Evolutionary conservation across 768 basidiomycete genomes (phyloP), one percentile per base, ranked within the genome.

Genomic region (Tremella yokohamensis): DNA sequence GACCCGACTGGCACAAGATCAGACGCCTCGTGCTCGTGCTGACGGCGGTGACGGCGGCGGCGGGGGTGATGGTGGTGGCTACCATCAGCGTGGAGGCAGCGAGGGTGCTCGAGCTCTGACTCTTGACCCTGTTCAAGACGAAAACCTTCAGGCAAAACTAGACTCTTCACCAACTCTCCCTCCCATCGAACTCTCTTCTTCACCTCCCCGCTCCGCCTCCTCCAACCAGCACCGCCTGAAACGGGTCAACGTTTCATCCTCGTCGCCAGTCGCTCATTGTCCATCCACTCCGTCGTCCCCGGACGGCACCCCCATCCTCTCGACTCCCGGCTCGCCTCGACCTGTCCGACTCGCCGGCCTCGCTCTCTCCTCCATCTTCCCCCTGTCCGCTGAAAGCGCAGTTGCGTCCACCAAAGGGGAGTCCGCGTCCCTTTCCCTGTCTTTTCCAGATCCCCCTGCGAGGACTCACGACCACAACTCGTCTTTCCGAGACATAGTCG

Each of bases 161-260:
- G 42, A 45, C 42, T 24, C 16, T 24, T 52, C 51, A 15, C 51
- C 51, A 18, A 52, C 51, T n/a, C 29, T 52, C 2, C 51, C 51
- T 2, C 51, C 51, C n/a, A n/a, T 8, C 15, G 22, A n/a, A 45
- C 42, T 22, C n/a, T 45, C 42, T 22, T n/a, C n/a, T 18, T 45
- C 42, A 45, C 42, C n/a, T 22, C n/a, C 6, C 42, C 42, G 22
- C 42, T 18, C 42, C n/a, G n/a, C 42, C 15, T 45, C 22, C n/a
- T 45, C 42, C 22, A 4, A n/a, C 42, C n/a, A n/a, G 22, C n/a
- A 45, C 42, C 42, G 11, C 11, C 29, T 34, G 29, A 34, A 34
- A 34, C 29, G 29, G 4, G 6, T 4, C 6, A 6, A 6, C 42
- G 42, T 45, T 45, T 45, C 42, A 45, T 45, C 42, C 42, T 45